Conservation (phyloP, 2,329 filamentous ascomycete species). For the Ceratocystiopsis sp. region DNA sequence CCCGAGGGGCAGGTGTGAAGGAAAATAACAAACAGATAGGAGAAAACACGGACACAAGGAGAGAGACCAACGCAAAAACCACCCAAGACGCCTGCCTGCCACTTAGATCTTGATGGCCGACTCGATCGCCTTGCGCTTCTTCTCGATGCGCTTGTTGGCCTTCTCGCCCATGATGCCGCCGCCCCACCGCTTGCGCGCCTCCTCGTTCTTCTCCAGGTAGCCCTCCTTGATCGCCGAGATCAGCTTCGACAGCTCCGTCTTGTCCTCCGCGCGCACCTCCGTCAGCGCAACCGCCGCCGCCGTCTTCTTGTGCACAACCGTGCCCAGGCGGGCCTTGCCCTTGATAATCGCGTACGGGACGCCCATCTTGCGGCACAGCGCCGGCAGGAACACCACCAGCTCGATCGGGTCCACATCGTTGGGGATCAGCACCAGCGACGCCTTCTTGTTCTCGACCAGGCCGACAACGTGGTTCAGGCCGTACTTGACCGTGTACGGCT, state of each 20-base stretch:
- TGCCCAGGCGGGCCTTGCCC: slow-evolving; percentile 98
- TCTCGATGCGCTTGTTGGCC: slow-evolving; percentile 59
- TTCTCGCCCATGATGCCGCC: slow-evolving; percentile 98
- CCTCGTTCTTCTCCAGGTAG: slow-evolving; percentile 91
- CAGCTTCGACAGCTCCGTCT: slow-evolving; percentile 94
- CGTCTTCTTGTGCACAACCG: slow-evolving; percentile 99
- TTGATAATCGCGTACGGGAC: slow-evolving; percentile 98
- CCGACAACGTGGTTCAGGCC: slow-evolving; percentile 99
- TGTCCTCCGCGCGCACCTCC: slow-evolving; percentile 96
- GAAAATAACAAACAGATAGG: neutral
- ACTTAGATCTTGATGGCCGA: slow-evolving; percentile 91
- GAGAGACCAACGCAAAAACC: neutral
- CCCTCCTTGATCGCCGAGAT: slow-evolving; percentile 94
- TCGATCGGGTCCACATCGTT: slow-evolving; percentile 99
- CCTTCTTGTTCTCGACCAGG: slow-evolving; percentile 99
- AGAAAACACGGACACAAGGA: neutral
- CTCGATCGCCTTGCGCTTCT: slow-evolving; percentile 92
- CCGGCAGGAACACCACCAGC: slow-evolving; percentile 96
- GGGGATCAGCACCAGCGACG: slow-evolving; percentile 89
- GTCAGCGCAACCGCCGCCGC: slow-evolving; percentile 90
- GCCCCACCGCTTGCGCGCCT: slow-evolving; percentile 85
- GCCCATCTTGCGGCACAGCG: slow-evolving; percentile 99
- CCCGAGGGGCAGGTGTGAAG: neutral
- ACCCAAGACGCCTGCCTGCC: no score
- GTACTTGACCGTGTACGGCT: slow-evolving; percentile 99